A percentile compares a stretch with the other conserved stretches of the same genome.
phyloP scores from a whole-genome alignment of 495 filamentous ascomycete genomes.

The Cladorrhinum samala region DNA sequence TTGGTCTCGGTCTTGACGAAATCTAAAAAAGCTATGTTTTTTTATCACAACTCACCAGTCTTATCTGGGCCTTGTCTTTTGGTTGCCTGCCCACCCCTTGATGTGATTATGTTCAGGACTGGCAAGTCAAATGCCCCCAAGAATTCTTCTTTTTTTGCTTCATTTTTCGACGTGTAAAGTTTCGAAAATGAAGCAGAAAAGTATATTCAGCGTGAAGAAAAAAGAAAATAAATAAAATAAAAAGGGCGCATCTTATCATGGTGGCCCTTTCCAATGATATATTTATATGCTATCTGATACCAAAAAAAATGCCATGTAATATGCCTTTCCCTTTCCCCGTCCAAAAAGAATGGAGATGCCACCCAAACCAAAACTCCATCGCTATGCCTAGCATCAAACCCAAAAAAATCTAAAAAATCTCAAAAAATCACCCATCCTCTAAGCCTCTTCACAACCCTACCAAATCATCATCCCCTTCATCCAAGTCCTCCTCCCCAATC shows the following conservation, averaged over 20 bases:
- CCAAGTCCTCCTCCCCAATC: slow-evolving; percentile 26
- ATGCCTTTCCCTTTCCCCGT: not conserved
- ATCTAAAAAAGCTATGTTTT: not conserved
- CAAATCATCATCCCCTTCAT: slow-evolving; percentile 30
- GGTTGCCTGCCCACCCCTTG: not conserved
- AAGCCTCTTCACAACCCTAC: slow-evolving; percentile 22
- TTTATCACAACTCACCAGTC: not conserved
- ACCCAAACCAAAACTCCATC: not conserved
- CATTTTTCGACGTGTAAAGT: not conserved
- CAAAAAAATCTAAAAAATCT: slow-evolving; percentile 8
- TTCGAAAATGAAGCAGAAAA: not conserved
- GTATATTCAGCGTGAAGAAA: not conserved
- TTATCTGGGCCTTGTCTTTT: not conserved
- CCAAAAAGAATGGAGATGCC: not conserved
- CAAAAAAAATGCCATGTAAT: not conserved
- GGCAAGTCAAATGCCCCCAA: not conserved
- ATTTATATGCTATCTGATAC: not conserved
- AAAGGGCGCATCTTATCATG: not conserved
- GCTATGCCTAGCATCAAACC: slow-evolving; percentile 4
- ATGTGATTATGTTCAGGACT: not conserved
- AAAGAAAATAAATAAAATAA: not conserved
- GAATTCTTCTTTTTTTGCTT: not conserved
- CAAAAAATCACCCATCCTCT: slow-evolving; percentile 20
- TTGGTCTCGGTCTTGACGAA: not conserved
- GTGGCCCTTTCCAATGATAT: not conserved